Evolutionary conservation across 2,329 filamentous ascomycete species (phyloP).

Genomic region (Pyricularia grisea): DNA sequence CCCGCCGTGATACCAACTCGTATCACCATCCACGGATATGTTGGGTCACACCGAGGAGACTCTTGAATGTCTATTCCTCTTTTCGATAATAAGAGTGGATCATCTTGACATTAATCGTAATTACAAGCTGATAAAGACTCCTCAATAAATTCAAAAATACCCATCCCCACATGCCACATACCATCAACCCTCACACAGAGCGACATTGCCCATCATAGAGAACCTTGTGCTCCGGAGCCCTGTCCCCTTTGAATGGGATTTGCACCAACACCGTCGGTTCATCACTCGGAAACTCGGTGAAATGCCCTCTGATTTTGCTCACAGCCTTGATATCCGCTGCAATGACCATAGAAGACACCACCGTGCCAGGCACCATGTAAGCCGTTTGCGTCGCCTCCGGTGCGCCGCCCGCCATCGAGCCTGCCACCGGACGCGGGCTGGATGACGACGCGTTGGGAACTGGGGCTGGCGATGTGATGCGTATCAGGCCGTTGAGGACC

Average conservation of each 20-base stretch:
- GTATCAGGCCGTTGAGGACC: slow-evolving; percentile 22
- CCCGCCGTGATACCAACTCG: background rate
- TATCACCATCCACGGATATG: background rate
- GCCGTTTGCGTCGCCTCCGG: slow-evolving; percentile 11
- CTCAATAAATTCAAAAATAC: background rate
- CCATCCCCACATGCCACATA: background rate
- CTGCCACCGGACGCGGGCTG: background rate
- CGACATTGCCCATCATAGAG: slow-evolving; percentile 20
- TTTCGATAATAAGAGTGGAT: background rate
- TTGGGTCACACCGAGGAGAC: background rate
- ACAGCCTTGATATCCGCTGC: slow-evolving; percentile 18
- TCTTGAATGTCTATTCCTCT: background rate
- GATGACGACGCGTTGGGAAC: slow-evolving; percentile 1
- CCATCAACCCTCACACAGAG: background rate
- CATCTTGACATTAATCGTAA: background rate
- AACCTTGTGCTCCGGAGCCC: slow-evolving; percentile 17
- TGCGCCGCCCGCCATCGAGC: background rate
- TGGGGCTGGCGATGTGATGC: slow-evolving; percentile 20
- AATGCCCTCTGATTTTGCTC: slow-evolving; percentile 20
- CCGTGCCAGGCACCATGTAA: slow-evolving; percentile 21
- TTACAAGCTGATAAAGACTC: too few relatives aligned
- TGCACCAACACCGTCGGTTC: slow-evolving; percentile 22
- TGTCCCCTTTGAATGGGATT: slow-evolving; percentile 17
- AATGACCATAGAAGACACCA: slow-evolving; percentile 20
- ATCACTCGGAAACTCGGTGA: slow-evolving; percentile 23